These are phyloP conservation scores for Moricandia moricandioides DNA, from an alignment of 345 rosid species.

Conservation along the genomic window DNA sequence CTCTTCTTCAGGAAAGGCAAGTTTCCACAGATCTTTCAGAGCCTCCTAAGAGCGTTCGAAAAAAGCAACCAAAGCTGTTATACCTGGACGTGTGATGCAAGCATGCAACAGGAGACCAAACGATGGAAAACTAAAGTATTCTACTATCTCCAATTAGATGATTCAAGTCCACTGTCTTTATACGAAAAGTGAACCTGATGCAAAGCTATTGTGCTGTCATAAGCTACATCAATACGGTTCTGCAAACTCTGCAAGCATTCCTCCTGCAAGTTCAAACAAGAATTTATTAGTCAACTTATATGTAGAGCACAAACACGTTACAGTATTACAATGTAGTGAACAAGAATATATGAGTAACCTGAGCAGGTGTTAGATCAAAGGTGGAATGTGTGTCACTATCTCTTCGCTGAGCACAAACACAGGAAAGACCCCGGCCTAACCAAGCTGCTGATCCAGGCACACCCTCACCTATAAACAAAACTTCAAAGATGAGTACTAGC, in stretches of 20 bases:
- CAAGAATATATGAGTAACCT: constrained; percentile 59
- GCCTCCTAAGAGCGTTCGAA: constrained; percentile 55
- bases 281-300: neutral
- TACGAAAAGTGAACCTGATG: constrained; percentile 57
- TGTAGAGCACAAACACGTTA: neutral
- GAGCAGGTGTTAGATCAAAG: constrained; percentile 90
- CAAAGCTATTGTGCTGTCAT: constrained; percentile 71
- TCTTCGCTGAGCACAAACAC: constrained; percentile 97
- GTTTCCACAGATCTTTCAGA: constrained; percentile 81
- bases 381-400: constrained; percentile 87
- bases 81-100: neutral
- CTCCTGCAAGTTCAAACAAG: constrained; percentile 52
- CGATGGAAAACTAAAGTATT: neutral
- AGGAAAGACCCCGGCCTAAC: constrained; percentile 96
- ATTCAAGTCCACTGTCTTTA: neutral
- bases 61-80: constrained; percentile 6
- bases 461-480: constrained; percentile 68
- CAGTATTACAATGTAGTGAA: neutral
- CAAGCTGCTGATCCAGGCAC: constrained; percentile 99
- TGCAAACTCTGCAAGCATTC: constrained; percentile 88
- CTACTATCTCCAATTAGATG: constrained; percentile 2
- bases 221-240: constrained; percentile 78
- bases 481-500: neutral
- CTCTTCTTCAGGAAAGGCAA: constrained; percentile 90
- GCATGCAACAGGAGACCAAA: neutral